Conservation (phyloP, 2,329 filamentous ascomycete genomes). For the Stylonectria norvegica region DNA sequence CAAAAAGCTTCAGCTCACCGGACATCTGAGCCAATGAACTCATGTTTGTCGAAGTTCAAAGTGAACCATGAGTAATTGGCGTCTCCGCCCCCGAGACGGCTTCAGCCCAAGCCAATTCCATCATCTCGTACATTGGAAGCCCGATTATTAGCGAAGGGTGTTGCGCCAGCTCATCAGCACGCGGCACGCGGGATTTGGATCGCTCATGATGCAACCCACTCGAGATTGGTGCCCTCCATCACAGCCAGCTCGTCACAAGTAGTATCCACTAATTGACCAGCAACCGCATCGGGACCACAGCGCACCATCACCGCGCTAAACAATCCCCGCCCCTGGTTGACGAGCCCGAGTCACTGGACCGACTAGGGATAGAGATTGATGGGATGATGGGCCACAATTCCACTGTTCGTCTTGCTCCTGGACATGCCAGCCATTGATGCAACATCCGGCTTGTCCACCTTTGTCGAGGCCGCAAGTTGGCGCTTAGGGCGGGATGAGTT, state of each 20-base stretch:
- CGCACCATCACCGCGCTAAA: conserved; percentile 5
- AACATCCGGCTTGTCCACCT: conserved; percentile 23
- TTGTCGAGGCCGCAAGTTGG: conserved; percentile 10
- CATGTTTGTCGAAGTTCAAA: no score
- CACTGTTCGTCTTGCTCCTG: no score
- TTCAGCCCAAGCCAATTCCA: no score
- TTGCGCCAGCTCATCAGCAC: conserved; percentile 5
- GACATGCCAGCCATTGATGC: conserved; percentile 16
- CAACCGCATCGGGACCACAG: conserved; percentile 8
- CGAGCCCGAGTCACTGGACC: conserved; percentile 6
- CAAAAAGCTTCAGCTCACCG: no score
- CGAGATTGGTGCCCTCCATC: conserved; percentile 13
- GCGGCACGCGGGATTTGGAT: conserved; percentile 6
- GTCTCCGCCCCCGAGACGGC: no score
- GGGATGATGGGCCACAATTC: background rate
- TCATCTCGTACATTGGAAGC: no score
- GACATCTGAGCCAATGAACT: no score
- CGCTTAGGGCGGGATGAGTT: conserved; percentile 7
- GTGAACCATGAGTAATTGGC: no score
- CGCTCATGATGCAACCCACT: conserved; percentile 10
- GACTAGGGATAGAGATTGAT: background rate
- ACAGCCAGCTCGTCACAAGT: no score
- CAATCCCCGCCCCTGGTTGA: conserved; percentile 7
- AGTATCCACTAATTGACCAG: conserved; percentile 5
- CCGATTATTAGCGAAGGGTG: no score